These are phyloP conservation scores for Heliamphora pulchella DNA, from an alignment of 179 eudicot species.

Conservation along the genomic window DNA sequence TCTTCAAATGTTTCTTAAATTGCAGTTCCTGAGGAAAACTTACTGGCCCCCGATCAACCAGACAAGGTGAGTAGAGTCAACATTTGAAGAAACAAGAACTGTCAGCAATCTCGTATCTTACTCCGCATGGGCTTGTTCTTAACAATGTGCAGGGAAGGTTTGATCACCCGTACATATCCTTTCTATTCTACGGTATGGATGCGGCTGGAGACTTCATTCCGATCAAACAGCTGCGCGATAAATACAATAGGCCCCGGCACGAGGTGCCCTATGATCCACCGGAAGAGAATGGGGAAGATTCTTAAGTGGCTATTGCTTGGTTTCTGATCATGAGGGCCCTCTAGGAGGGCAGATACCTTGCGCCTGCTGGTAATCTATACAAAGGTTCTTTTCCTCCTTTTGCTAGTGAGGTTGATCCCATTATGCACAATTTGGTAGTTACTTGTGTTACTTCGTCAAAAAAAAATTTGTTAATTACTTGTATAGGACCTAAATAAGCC, in stretches of 20 bases:
- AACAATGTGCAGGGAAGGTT: constrained; percentile 54
- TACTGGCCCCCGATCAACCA: constrained; percentile 59
- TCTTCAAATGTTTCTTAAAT: constrained; percentile 13
- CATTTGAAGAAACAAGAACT: neutral
- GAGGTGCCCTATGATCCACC: constrained; percentile 66
- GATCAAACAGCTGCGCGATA: constrained; percentile 77
- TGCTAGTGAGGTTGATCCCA: neutral
- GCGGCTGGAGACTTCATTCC: constrained; percentile 91
- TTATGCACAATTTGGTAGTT: neutral
- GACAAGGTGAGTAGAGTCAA: constrained; percentile 48
- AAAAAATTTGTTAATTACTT: neutral
- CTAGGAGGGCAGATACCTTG: neutral
- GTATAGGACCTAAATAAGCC: neutral
- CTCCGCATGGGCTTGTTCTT: constrained; percentile 1
- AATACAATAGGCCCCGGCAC: constrained; percentile 72
- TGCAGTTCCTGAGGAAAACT: constrained; percentile 86
- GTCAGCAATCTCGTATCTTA: neutral
- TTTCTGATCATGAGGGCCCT: neutral
- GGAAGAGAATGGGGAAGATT: constrained; percentile 40
- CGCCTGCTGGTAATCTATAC: neutral
- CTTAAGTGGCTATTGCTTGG: constrained; percentile 11
- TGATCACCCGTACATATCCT: constrained; percentile 86
- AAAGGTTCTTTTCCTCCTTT: neutral
- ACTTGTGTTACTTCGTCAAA: too few relatives aligned
- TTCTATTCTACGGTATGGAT: constrained; percentile 78